phyloP scores from a whole-genome alignment of 192 early-diverging fungal genomes.

The Linnemannia schmuckeri region DNA sequence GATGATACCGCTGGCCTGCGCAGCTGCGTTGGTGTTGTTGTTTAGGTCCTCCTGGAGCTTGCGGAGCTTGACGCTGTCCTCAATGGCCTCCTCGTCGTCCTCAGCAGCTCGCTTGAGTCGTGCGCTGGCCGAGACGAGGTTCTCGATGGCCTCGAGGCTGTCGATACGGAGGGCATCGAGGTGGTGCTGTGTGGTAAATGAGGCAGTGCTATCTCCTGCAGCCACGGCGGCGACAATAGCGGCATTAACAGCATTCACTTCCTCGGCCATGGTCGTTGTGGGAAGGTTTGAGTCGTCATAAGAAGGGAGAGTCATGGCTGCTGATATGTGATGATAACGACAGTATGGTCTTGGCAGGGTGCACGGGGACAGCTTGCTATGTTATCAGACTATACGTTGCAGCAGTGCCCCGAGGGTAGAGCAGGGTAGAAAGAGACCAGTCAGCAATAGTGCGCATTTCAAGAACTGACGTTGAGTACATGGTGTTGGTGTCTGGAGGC shows the following conservation, averaged over 20 bases:
- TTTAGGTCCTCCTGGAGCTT: constrained; percentile 53
- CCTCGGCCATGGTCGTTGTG: constrained; percentile 48
- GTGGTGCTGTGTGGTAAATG: constrained; percentile 23
- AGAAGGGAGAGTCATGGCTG: constrained; percentile 36
- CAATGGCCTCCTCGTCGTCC: constrained; percentile 38
- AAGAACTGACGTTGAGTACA: no score
- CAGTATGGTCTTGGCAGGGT: neutral
- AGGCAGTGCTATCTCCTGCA: constrained; percentile 30
- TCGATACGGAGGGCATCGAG: constrained; percentile 14
- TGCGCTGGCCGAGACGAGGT: constrained; percentile 14
- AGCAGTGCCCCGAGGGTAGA: neutral
- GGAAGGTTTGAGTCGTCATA: constrained; percentile 26
- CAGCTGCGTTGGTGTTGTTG: constrained; percentile 50
- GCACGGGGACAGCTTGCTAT: neutral
- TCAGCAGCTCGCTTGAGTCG: constrained; percentile 34
- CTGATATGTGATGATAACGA: neutral
- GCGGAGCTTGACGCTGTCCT: constrained; percentile 52
- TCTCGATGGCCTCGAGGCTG: constrained; percentile 28
- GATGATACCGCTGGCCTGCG: constrained; percentile 38
- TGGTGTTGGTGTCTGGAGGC: no score
- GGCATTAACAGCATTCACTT: constrained; percentile 48
- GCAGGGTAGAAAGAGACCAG: no score
- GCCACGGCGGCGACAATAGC: constrained; percentile 54
- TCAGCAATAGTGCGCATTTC: no score
- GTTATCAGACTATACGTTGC: neutral